A percentile compares a stretch with the other conserved stretches of the same genome.
phyloP scores from a whole-genome alignment of 257 asterid species.

The Solanum peruvianum region DNA sequence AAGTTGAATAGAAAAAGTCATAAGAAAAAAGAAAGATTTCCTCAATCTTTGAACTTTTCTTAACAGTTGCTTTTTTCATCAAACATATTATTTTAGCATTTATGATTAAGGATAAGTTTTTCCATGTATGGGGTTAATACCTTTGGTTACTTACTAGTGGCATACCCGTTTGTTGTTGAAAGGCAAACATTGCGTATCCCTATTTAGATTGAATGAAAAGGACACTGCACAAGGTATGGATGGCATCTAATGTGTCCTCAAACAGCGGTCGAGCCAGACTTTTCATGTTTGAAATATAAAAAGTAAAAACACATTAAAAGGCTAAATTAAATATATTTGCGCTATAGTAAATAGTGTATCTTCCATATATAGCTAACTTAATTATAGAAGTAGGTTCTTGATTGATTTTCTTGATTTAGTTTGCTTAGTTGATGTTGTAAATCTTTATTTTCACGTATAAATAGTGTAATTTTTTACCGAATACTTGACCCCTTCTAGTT shows the following conservation, averaged over 20 bases:
- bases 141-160: background rate
- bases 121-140: background rate
- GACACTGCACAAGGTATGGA: conserved; percentile 18
- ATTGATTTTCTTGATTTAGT: background rate
- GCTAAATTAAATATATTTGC: too few relatives aligned
- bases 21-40: conserved; percentile 26
- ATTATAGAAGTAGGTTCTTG: background rate
- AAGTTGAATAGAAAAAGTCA: conserved; percentile 22
- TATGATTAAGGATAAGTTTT: background rate
- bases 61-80: conserved; percentile 18
- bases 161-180: conserved; percentile 7
- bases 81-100: background rate
- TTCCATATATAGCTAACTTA: background rate
- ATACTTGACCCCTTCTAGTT: background rate
- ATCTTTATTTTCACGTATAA: background rate
- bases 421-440: background rate
- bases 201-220: conserved; percentile 47
- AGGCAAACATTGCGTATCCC: conserved; percentile 33
- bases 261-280: too few relatives aligned
- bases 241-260: background rate
- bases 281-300: too few relatives aligned
- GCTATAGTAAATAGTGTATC: background rate
- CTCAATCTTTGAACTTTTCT: conserved; percentile 47
- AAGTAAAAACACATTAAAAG: background rate
- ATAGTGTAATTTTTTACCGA: background rate